Evolutionary conservation across 2,329 filamentous ascomycete genomes (phyloP).

Genomic region (Pseudopyrenochaeta lycopersici): DNA sequence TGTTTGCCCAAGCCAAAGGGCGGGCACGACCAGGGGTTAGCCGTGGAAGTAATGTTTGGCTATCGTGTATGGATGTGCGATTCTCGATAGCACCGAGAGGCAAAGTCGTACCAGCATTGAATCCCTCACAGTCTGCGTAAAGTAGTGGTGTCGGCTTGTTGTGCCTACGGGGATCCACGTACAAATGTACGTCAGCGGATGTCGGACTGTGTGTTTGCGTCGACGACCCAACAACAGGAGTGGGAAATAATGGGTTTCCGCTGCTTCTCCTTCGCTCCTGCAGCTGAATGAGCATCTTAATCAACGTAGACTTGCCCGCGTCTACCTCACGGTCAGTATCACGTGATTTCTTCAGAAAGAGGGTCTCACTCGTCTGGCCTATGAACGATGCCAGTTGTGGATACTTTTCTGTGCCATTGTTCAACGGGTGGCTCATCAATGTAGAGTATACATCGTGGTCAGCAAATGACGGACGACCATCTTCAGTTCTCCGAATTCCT

Average conservation of each 20-base stretch:
- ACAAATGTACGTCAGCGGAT: constrained; percentile 50
- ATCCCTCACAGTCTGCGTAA: constrained; percentile 62
- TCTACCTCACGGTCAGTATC: neutral
- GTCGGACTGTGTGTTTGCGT: constrained; percentile 5
- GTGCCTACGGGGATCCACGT: constrained; percentile 57
- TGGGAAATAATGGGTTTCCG: neutral
- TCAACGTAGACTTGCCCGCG: constrained; percentile 17
- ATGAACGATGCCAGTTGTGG: constrained; percentile 16
- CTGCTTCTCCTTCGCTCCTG: neutral
- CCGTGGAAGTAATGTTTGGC: neutral
- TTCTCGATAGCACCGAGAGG: constrained; percentile 27
- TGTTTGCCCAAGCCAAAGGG: constrained; percentile 15
- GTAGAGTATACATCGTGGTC: constrained; percentile 5
- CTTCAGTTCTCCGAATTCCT: constrained; percentile 4
- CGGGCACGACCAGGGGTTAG: neutral
- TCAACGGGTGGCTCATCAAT: neutral
- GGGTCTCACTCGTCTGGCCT: constrained; percentile 9
- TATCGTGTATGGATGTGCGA: neutral
- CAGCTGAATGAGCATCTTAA: constrained; percentile 19
- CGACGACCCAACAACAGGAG: neutral
- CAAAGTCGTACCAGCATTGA: constrained; percentile 57
- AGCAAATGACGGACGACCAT: constrained; percentile 2
- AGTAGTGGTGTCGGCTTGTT: constrained; percentile 53
- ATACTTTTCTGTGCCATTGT: neutral
- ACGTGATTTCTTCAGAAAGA: neutral